A percentile compares a stretch with the other conserved stretches of the same genome.
phyloP scores from a whole-genome alignment of 106 monocot species.

The Amphibolis antarctica region DNA sequence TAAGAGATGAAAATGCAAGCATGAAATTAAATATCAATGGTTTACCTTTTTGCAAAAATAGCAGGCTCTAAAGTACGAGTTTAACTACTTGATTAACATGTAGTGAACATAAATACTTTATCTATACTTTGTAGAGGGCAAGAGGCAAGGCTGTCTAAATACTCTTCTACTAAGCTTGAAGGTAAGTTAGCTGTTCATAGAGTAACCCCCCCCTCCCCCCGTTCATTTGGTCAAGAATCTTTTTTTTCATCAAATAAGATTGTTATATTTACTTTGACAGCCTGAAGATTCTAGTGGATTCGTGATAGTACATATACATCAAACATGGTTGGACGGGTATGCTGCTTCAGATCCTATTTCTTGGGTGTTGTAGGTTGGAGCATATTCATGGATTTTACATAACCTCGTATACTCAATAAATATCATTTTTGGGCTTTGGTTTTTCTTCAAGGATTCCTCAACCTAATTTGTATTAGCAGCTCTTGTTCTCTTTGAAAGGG shows the following conservation, averaged over 20 bases:
- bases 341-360: conserved; percentile 15
- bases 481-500: too few relatives aligned
- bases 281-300: conserved; percentile 36
- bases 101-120: not conserved
- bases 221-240: not conserved
- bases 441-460: too few relatives aligned
- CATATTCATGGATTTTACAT: not conserved
- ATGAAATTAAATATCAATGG: too few relatives aligned
- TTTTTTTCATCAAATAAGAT: not conserved
- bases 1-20: too few relatives aligned
- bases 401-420: not conserved
- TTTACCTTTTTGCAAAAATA: too few relatives aligned
- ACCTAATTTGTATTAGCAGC: too few relatives aligned
- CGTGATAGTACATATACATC: conserved; percentile 40
- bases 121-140: conserved; percentile 32
- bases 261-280: conserved; percentile 15
- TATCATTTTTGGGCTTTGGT: not conserved
- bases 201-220: not conserved
- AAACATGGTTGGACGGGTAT: conserved; percentile 63
- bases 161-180: conserved; percentile 44
- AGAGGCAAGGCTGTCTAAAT: conserved; percentile 38
- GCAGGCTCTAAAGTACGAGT: too few relatives aligned
- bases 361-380: conserved; percentile 37
- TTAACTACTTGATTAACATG: not conserved
- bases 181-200: conserved; percentile 26